phyloP scores from a whole-genome alignment of 2,329 filamentous ascomycete genomes.

The Lasiodiplodia citricola region DNA sequence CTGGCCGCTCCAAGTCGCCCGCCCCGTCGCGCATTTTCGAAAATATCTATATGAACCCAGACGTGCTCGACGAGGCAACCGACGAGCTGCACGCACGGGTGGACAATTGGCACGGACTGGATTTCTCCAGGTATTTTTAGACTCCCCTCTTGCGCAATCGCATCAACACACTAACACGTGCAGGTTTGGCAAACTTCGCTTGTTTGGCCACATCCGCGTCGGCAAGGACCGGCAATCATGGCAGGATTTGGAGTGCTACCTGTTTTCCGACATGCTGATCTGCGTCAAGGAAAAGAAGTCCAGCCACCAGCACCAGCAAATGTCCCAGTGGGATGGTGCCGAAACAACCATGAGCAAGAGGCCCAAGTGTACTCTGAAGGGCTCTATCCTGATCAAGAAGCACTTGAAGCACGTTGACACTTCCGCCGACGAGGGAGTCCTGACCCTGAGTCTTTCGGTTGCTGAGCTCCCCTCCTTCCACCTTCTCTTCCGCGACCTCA shows the following conservation, averaged over 20 bases:
- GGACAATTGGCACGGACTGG: slow-evolving; percentile 97
- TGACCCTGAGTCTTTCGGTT: slow-evolving; percentile 90
- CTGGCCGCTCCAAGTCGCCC: slow-evolving; percentile 62
- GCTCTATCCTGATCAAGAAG: slow-evolving; percentile 97
- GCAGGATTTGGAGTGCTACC: slow-evolving; percentile 96
- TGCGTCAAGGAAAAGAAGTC: slow-evolving; percentile 97
- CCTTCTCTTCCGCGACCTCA: slow-evolving; percentile 82
- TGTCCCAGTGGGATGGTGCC: slow-evolving; percentile 65
- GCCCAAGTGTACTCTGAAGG: slow-evolving; percentile 87
- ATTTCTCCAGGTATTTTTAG: slow-evolving; percentile 73
- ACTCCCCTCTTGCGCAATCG: slow-evolving; percentile 1
- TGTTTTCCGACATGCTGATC: slow-evolving; percentile 99
- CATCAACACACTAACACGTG: slow-evolving; percentile 27
- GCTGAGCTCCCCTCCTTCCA: slow-evolving; percentile 93
- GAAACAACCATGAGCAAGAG: slow-evolving; percentile 60
- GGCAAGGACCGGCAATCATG: slow-evolving; percentile 96
- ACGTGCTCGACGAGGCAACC: slow-evolving; percentile 81
- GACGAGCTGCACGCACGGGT: slow-evolving; percentile 85
- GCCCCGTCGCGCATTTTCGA: slow-evolving; percentile 54
- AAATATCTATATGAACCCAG: slow-evolving; percentile 72
- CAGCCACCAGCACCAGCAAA: slow-evolving; percentile 46
- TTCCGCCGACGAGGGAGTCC: slow-evolving; percentile 74
- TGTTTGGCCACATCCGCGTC: slow-evolving; percentile 88
- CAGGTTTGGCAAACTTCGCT: slow-evolving; percentile 87
- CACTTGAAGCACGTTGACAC: slow-evolving; percentile 89